Evolutionary conservation across 2,329 filamentous ascomycete genomes (phyloP).

Genomic region (Pseudogymnoascus sp.): DNA sequence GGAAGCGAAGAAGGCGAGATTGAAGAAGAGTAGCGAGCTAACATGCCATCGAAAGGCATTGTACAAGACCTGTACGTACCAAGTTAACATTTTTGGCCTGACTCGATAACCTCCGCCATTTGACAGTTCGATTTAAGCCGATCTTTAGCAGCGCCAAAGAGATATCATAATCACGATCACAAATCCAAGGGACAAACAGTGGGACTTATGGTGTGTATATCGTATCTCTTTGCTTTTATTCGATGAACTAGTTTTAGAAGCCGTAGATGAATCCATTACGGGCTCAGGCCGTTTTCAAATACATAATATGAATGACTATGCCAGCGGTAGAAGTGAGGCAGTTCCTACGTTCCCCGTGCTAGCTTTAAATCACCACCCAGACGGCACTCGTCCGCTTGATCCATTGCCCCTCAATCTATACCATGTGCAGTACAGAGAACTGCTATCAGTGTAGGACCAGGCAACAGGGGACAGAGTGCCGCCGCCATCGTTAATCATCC

Average conservation of each 20-base stretch:
- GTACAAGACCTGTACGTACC: constrained; percentile 27
- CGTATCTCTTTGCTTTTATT: constrained; percentile 6
- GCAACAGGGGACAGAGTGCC: constrained; percentile 58
- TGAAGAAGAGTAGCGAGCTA: constrained; percentile 52
- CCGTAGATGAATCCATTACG: constrained; percentile 2
- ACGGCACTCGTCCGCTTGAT: constrained; percentile 11
- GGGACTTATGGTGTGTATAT: neutral
- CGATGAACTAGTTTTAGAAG: constrained; percentile 5
- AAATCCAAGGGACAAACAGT: neutral
- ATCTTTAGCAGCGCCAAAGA: neutral
- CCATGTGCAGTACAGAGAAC: constrained; percentile 13
- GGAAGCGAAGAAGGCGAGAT: constrained; percentile 98
- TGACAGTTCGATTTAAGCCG: neutral
- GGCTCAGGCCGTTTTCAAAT: constrained; percentile 1
- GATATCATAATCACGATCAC: neutral
- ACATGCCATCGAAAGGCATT: neutral
- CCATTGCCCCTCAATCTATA: constrained; percentile 43
- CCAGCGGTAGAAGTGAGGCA: neutral
- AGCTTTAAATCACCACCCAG: constrained; percentile 3
- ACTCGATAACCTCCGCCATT: constrained; percentile 25
- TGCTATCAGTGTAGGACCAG: constrained; percentile 44
- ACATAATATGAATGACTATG: constrained; percentile 6
- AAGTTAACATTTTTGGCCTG: constrained; percentile 17
- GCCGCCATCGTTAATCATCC: constrained; percentile 50
- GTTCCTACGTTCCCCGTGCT: neutral